Percentiles rank a stretch among this genome's conserved stretches.
These are phyloP conservation scores for Globisporangium nagaii DNA, from an alignment of 352 stramenopile species.

Conservation along the genomic window DNA sequence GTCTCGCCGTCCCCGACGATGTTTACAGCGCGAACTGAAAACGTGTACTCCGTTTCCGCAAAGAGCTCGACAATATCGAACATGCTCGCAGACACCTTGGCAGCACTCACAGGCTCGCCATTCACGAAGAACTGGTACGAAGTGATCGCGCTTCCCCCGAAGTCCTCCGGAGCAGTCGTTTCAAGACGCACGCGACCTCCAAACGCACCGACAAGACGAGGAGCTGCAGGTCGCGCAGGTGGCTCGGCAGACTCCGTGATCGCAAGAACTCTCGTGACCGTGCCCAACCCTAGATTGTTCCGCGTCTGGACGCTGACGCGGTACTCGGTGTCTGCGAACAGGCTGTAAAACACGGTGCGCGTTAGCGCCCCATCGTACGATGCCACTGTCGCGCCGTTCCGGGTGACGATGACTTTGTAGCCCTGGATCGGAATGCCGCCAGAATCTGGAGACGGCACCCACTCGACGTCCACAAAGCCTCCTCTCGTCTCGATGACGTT, in stretches of 20 bases:
- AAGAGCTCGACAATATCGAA: conserved; percentile 34
- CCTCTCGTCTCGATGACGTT: conserved; percentile 14
- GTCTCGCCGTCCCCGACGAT: conserved; percentile 15
- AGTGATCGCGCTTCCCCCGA: conserved; percentile 27
- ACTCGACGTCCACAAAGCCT: conserved; percentile 20
- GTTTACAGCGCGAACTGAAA: conserved; percentile 30
- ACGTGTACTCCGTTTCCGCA: conserved; percentile 19
- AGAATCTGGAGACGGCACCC: conserved; percentile 17
- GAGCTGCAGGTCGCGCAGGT: conserved; percentile 15
- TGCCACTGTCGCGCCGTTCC: conserved; percentile 6
- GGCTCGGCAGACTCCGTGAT: conserved; percentile 18
- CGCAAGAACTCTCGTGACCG: background rate
- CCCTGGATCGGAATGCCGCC: conserved; percentile 23
- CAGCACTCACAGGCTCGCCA: background rate
- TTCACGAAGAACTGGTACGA: conserved; percentile 29
- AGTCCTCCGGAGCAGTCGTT: conserved; percentile 26
- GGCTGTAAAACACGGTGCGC: conserved; percentile 13
- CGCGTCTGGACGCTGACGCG: conserved; percentile 13
- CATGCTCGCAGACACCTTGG: conserved; percentile 4
- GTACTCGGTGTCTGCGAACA: conserved; percentile 36
- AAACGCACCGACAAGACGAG: conserved; percentile 17
- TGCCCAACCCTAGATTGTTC: conserved; percentile 26
- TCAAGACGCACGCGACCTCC: conserved; percentile 27
- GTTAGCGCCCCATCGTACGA: conserved; percentile 15
- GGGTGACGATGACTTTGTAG: conserved; percentile 16